Conservation (phyloP, 2,329 filamentous ascomycete species). For the Sphaerulina vaccinii region DNA sequence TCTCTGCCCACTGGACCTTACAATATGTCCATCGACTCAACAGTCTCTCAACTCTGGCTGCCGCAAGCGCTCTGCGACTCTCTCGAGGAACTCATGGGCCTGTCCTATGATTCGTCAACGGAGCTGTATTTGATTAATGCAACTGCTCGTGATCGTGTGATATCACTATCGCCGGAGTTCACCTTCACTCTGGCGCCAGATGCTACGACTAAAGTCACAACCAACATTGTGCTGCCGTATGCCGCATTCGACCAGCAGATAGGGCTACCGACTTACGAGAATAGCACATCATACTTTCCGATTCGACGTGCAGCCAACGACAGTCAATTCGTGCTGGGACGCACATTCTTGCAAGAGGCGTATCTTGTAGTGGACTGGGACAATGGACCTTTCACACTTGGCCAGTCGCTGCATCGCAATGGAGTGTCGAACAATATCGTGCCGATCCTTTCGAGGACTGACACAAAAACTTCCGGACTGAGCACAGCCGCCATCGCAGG, state of each 20-base stretch:
- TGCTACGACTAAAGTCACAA: slow-evolving; percentile 10
- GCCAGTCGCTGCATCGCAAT: slow-evolving; percentile 11
- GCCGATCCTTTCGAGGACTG: not conserved
- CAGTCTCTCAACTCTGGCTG: slow-evolving; percentile 43
- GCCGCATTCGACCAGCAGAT: slow-evolving; percentile 34
- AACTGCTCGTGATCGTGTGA: slow-evolving; percentile 36
- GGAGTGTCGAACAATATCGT: slow-evolving; percentile 13
- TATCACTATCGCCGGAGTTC: slow-evolving; percentile 37
- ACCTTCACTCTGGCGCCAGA: slow-evolving; percentile 35
- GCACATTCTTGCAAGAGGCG: slow-evolving; percentile 35
- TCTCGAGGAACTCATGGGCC: slow-evolving; percentile 41
- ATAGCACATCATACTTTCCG: slow-evolving; percentile 28
- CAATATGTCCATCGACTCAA: slow-evolving; percentile 37
- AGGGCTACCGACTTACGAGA: slow-evolving; percentile 17
- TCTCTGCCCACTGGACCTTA: not conserved
- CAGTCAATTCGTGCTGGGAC: slow-evolving; percentile 32
- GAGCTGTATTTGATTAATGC: slow-evolving; percentile 43
- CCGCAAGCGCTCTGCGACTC: slow-evolving; percentile 40
- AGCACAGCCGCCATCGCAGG: not conserved
- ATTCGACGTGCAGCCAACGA: slow-evolving; percentile 29
- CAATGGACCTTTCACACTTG: slow-evolving; percentile 19
- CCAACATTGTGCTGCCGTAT: slow-evolving; percentile 33
- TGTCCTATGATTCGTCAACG: slow-evolving; percentile 40
- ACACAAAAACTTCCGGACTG: too few species aligned
- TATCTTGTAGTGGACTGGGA: slow-evolving; percentile 27